These are phyloP conservation scores for Oidium heveae DNA, from an alignment of 2,329 filamentous ascomycete species.

Conservation along the genomic window DNA sequence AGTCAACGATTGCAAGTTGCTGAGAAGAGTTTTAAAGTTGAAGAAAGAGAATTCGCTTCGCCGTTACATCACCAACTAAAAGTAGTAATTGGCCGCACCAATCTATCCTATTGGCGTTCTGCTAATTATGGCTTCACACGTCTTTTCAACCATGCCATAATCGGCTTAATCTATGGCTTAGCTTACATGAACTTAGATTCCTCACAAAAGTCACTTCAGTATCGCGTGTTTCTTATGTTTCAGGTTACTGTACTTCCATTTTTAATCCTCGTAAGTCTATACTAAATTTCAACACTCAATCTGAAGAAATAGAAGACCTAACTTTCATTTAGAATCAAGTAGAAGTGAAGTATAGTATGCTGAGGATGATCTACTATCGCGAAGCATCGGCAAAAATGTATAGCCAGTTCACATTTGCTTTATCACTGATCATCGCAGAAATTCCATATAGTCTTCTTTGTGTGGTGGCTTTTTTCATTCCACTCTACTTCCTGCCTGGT, in stretches of 20 bases:
- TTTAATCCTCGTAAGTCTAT: conserved; percentile 32
- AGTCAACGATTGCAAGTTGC: conserved; percentile 22
- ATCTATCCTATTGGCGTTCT: conserved; percentile 60
- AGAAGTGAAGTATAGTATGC: conserved; percentile 60
- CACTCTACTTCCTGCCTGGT: conserved; percentile 64
- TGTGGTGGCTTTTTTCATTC: conserved; percentile 57
- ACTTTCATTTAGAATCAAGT: conserved; percentile 32
- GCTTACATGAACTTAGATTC: conserved; percentile 57
- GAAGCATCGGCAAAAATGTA: conserved; percentile 76
- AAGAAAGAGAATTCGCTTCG: conserved; percentile 58
- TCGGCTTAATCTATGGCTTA: conserved; percentile 55
- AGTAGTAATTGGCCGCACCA: conserved; percentile 45
- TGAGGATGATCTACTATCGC: conserved; percentile 61
- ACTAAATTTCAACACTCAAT: background rate
- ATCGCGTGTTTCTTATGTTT: conserved; percentile 76
- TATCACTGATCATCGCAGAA: conserved; percentile 59
- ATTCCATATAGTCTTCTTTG: conserved; percentile 65
- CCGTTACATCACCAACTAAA: conserved; percentile 57
- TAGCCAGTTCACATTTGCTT: conserved; percentile 50
- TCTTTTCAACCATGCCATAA: conserved; percentile 59
- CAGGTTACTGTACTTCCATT: conserved; percentile 67
- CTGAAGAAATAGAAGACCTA: background rate
- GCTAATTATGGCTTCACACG: conserved; percentile 78
- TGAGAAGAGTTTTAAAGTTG: conserved; percentile 12
- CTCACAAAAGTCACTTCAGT: conserved; percentile 52